These are phyloP conservation scores for Blastomyces gilchristii DNA, from an alignment of 2,329 filamentous ascomycete species.

Conservation along the genomic window DNA sequence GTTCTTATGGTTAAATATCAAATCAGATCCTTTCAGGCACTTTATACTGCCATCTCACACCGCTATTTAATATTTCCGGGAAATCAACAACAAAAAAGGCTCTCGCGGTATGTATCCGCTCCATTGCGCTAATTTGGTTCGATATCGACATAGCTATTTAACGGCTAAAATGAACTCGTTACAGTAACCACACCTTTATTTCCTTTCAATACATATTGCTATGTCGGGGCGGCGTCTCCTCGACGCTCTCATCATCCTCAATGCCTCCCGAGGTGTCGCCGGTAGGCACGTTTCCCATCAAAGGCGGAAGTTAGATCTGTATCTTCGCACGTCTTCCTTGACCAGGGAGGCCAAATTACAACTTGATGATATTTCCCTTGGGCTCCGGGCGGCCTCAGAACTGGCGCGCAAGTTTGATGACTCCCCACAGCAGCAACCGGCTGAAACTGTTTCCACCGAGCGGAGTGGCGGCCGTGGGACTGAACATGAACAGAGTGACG, in stretches of 20 bases:
- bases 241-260: conserved; percentile 60
- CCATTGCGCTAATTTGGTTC: not conserved
- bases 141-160: not conserved
- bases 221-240: conserved; percentile 55
- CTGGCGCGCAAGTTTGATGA: conserved; percentile 51
- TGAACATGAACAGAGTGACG: not conserved
- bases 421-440: conserved; percentile 10
- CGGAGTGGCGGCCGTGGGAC: not conserved
- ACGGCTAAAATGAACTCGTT: conserved; percentile 1
- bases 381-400: conserved; percentile 50
- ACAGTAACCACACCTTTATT: not conserved
- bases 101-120: too few relatives aligned
- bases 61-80: not conserved
- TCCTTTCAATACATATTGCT: conserved; percentile 3
- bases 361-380: conserved; percentile 51
- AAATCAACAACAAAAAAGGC: too few relatives aligned
- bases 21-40: not conserved
- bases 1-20: not conserved
- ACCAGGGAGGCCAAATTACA: conserved; percentile 53
- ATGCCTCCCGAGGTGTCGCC: conserved; percentile 59
- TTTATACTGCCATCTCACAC: conserved; percentile 3
- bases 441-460: not conserved
- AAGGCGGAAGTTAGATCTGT: conserved; percentile 52
- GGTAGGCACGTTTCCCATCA: conserved; percentile 51
- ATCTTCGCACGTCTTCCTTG: conserved; percentile 54